phyloP scores from a whole-genome alignment of 1,139 yeast genomes.

The Candida albicans region DNA sequence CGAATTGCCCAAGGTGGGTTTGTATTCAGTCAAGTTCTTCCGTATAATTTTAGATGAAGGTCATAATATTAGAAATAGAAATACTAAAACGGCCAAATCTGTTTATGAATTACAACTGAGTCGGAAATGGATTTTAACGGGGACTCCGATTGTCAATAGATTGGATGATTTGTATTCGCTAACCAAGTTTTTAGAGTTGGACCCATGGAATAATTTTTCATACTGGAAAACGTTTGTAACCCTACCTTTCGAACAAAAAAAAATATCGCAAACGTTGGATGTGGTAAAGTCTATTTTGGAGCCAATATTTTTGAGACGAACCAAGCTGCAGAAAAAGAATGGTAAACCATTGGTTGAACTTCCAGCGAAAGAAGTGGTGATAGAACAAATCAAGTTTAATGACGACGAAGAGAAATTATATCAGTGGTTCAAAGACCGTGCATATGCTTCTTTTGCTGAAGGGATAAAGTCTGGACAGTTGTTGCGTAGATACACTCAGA shows the following conservation, averaged over 20 bases:
- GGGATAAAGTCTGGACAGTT: constrained; percentile 67
- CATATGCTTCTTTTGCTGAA: constrained; percentile 64
- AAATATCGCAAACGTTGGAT: constrained; percentile 70
- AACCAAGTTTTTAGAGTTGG: constrained; percentile 69
- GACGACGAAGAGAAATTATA: constrained; percentile 68
- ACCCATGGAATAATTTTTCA: constrained; percentile 87
- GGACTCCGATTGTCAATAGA: constrained; percentile 90
- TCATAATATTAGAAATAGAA: constrained; percentile 81
- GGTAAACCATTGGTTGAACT: constrained; percentile 76
- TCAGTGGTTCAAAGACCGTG: constrained; percentile 66
- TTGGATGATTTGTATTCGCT: constrained; percentile 84
- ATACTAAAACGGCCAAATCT: constrained; percentile 80
- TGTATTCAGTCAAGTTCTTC: constrained; percentile 74
- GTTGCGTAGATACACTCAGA: constrained; percentile 73
- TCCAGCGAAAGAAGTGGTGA: constrained; percentile 72
- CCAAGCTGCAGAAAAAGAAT: constrained; percentile 76
- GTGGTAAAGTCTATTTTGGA: constrained; percentile 83
- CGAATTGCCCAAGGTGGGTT: constrained; percentile 44
- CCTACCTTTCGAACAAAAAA: constrained; percentile 73
- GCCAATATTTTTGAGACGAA: constrained; percentile 80
- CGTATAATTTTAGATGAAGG: constrained; percentile 90
- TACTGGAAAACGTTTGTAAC: constrained; percentile 92
- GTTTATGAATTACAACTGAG: constrained; percentile 63
- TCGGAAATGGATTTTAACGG: constrained; percentile 86
- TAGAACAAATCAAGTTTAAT: constrained; percentile 67